These are phyloP conservation scores for Arthroderma sp. DNA, from an alignment of 2,329 filamentous ascomycete species.

Conservation along the genomic window DNA sequence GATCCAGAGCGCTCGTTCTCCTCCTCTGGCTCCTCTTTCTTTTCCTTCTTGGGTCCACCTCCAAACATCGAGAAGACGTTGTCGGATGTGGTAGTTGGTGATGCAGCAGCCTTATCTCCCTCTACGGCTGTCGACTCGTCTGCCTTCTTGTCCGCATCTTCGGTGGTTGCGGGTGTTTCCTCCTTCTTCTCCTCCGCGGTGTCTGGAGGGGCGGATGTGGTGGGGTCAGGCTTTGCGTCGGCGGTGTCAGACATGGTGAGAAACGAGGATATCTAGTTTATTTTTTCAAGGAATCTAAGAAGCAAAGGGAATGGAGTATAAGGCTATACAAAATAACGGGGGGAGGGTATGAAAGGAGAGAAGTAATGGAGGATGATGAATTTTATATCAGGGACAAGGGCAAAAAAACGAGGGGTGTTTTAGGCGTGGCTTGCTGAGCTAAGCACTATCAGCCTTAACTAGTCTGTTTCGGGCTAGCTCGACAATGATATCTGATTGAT, in stretches of 20 bases:
- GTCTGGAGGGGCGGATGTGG: constrained; percentile 24
- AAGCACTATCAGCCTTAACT: no score
- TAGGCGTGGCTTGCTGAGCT: no score
- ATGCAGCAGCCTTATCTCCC: constrained; percentile 1
- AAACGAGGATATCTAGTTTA: not conserved
- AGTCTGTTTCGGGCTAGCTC: no score
- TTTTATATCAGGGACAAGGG: no score
- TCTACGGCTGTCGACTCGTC: constrained; percentile 22
- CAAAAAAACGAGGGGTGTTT: no score
- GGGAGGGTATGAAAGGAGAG: no score
- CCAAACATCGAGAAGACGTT: constrained; percentile 97
- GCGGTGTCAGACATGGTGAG: constrained; percentile 30
- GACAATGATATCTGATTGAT: no score
- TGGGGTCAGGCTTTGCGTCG: constrained; percentile 32
- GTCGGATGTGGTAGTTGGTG: constrained; percentile 31
- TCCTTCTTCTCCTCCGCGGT: constrained; percentile 18
- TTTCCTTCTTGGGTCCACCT: constrained; percentile 91
- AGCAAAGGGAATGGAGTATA: no score
- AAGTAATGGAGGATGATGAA: no score
- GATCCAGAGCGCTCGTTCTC: constrained; percentile 81
- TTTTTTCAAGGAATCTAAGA: no score
- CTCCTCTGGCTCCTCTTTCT: constrained; percentile 64
- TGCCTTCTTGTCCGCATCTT: constrained; percentile 19
- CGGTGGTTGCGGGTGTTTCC: constrained; percentile 18
- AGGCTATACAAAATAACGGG: no score